phyloP scores from a whole-genome alignment of 2,329 filamentous ascomycete species.

The Monilinia vaccinii-corymbosi region DNA sequence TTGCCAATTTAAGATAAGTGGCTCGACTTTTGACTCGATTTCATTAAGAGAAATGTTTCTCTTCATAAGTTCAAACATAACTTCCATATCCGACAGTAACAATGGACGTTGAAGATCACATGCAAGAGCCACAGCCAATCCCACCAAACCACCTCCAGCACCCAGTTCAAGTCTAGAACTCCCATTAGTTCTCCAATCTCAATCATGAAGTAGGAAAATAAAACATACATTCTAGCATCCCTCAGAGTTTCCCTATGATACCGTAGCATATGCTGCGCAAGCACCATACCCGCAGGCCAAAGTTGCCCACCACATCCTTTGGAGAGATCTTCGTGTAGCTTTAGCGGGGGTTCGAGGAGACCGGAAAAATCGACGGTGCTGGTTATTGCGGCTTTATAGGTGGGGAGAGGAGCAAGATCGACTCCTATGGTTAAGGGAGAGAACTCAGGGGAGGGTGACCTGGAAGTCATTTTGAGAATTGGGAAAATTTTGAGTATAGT shows the following conservation, averaged over 20 bases:
- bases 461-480: constrained; percentile 19
- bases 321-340: constrained; percentile 75
- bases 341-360: constrained; percentile 59
- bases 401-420: constrained; percentile 50
- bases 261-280: constrained; percentile 77
- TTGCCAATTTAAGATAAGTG: constrained; percentile 74
- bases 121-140: constrained; percentile 50
- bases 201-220: background rate
- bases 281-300: constrained; percentile 87
- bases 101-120: constrained; percentile 48
- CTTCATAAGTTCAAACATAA: constrained; percentile 80
- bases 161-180: constrained; percentile 74
- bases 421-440: constrained; percentile 37
- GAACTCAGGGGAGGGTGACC: constrained; percentile 27
- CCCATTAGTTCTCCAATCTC: background rate
- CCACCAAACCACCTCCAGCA: constrained; percentile 83
- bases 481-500: background rate
- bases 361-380: constrained; percentile 59
- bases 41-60: constrained; percentile 79
- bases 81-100: constrained; percentile 75
- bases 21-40: constrained; percentile 52
- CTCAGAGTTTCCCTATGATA: constrained; percentile 55
- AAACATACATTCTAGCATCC: constrained; percentile 58
- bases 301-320: constrained; percentile 87
- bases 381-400: constrained; percentile 46